A percentile compares a stretch with the other conserved stretches of the same genome.
These are phyloP conservation scores for Eucalyptus camaldulensis DNA, from an alignment of 345 rosid species.

Conservation along the genomic window DNA sequence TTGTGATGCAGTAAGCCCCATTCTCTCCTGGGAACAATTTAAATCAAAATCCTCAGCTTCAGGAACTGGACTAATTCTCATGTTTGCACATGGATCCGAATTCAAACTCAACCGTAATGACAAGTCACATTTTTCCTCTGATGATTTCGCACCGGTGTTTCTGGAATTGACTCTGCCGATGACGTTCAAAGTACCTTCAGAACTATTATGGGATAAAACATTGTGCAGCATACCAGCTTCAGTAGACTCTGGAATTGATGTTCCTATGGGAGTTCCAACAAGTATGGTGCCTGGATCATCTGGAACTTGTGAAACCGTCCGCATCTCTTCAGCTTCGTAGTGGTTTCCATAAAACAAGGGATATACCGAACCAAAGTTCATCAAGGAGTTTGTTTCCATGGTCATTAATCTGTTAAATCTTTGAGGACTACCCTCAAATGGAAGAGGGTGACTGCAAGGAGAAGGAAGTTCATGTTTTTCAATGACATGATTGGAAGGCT, in stretches of 20 bases:
- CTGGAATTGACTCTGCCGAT: conserved; percentile 3
- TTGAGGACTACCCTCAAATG: conserved; percentile 17
- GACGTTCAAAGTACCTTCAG: conserved; percentile 8
- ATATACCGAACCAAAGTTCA: conserved; percentile 46
- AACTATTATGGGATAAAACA: conserved; percentile 10
- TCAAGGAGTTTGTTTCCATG: conserved; percentile 14
- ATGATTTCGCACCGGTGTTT: conserved; percentile 11
- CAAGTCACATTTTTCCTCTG: conserved; percentile 52
- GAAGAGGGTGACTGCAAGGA: conserved; percentile 22
- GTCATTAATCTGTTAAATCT: conserved; percentile 7
- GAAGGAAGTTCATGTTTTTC: conserved; percentile 16
- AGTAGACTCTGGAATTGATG: conserved; percentile 18
- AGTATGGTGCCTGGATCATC: conserved; percentile 24
- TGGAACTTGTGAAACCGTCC: conserved; percentile 14
- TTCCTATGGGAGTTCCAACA: conserved; percentile 65
- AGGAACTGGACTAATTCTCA: conserved; percentile 21
- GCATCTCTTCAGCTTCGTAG: conserved; percentile 17
- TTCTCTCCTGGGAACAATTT: conserved; percentile 14
- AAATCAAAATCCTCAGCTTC: conserved; percentile 20
- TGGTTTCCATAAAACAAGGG: conserved; percentile 60
- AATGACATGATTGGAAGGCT: conserved; percentile 1
- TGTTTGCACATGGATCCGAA: conserved; percentile 25
- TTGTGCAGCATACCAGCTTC: conserved; percentile 13
- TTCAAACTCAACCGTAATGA: conserved; percentile 69
- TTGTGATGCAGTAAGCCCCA: conserved; percentile 5